Evolutionary conservation across 345 rosid species (phyloP), one percentile per base, ranked within the genome.

Genomic region (Eucalyptus leucophloia): DNA sequence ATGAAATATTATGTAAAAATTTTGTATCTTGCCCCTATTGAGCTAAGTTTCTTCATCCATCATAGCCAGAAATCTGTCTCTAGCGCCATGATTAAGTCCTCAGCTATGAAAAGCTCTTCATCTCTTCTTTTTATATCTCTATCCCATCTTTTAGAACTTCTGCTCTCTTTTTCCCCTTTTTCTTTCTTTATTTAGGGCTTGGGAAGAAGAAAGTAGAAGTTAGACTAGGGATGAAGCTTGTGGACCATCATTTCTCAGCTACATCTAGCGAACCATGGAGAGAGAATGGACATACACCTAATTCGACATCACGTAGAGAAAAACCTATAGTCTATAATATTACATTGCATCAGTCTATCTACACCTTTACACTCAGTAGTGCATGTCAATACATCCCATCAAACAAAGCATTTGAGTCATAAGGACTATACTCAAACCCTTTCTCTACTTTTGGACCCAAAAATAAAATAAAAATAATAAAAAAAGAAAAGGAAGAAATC

Each of bases 351-450:
- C 65, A 89, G 87, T 89, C 88, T 92, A 91, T 93, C 91, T 92
- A 92, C 91, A 93, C 60, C 90, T 92, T 91, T 95, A 91, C 92
- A 92, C 93, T 92, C 89, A 67, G 7, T 34, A 88, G 51, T 80
- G 90, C 90, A 93, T 90, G 92, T 87, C 89, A 94, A 91, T 37
- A 72, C 92, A 92, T 92, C 91, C 90, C 91, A 91, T 92, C 91
- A 93, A 92, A 91, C 92, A 91, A 88, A 92, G 86, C 90, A 56
- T 91, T 88, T 91, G 88, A 50, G 87, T 72, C 83, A 72, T 24
- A 21, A 72, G 83, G 24, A 37, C 83, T 37, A 72, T 72, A 72
- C 82, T 72, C 82, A 72, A 19, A 37, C 83, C 45, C 45, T 72
- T 72, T 21, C 83, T 21, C 81, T 37, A 72, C 28, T 80, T 80